A percentile compares a stretch with the other conserved stretches of the same genome.
Evolutionary conservation across 805 yeast genomes (phyloP).

Genomic region (Isabelozyma gotoi): DNA sequence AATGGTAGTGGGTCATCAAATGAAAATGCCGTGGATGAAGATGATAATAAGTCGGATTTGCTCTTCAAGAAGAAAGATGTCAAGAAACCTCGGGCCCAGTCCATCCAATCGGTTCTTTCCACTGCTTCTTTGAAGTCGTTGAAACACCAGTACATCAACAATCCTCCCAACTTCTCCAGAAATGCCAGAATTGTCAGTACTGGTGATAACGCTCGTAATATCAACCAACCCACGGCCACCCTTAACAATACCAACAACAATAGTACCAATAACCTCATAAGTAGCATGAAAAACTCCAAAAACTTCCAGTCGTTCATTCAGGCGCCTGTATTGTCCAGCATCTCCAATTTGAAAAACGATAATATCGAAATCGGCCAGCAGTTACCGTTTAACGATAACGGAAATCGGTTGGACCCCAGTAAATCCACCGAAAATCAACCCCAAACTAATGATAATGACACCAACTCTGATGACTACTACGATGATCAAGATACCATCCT

Average conservation of each 20-base stretch:
- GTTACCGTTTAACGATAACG: conserved; percentile 32
- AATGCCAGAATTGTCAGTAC: conserved; percentile 6
- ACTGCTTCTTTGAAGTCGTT: conserved; percentile 42
- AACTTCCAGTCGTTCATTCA: conserved; percentile 47
- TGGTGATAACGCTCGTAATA: background rate
- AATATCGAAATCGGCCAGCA: conserved; percentile 42
- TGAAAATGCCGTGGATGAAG: conserved; percentile 10
- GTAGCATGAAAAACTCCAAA: conserved; percentile 13
- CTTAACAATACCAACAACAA: conserved; percentile 17
- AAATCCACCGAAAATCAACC: background rate
- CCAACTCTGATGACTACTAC: conserved; percentile 17
- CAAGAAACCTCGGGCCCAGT: conserved; percentile 37
- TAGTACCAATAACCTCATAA: conserved; percentile 17
- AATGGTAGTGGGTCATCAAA: conserved; percentile 1
- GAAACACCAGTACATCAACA: conserved; percentile 21
- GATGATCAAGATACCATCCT: conserved; percentile 36
- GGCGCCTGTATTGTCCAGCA: conserved; percentile 44
- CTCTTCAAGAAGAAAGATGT: conserved; percentile 40
- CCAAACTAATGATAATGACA: background rate
- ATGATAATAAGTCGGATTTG: conserved; percentile 13
- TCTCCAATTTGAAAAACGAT: conserved; percentile 30
- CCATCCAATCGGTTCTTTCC: conserved; percentile 44
- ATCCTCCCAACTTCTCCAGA: conserved; percentile 4
- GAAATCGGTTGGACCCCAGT: background rate
- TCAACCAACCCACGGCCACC: conserved; percentile 4